A percentile compares a stretch with the other conserved stretches of the same genome.
These are phyloP conservation scores for Diaporthe citrichinensis DNA, from an alignment of 2,329 filamentous ascomycete genomes.

Conservation along the genomic window DNA sequence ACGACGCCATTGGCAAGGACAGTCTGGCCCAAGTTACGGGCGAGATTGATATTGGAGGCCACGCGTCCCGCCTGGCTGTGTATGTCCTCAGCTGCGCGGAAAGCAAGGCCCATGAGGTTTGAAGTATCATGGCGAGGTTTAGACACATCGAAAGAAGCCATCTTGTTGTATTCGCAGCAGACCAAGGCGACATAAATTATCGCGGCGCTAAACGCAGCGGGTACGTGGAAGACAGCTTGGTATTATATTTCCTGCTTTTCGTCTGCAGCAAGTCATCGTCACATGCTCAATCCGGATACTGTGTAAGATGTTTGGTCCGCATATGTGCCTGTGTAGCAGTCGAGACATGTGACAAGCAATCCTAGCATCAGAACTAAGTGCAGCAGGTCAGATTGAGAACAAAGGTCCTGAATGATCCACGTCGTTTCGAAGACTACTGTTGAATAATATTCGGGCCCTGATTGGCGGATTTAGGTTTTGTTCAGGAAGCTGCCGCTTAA, in stretches of 20 bases:
- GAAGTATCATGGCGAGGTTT: background rate
- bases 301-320: no score
- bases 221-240: background rate
- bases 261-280: background rate
- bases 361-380: no score
- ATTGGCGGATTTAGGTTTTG: background rate
- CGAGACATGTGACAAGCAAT: background rate
- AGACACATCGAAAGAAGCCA: background rate
- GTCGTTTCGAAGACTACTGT: background rate
- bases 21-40: conserved; percentile 7
- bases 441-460: background rate
- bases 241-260: background rate
- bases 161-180: background rate
- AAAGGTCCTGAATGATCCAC: background rate
- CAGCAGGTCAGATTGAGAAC: background rate
- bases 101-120: background rate
- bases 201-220: background rate
- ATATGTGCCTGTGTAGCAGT: background rate
- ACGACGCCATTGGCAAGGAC: background rate
- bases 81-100: conserved; percentile 2
- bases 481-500: no score
- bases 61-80: conserved; percentile 1
- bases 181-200: no score
- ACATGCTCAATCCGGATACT: background rate
- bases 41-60: background rate